These are phyloP conservation scores for Phycomyces nitens DNA, from an alignment of 192 early-diverging fungal genomes.

Conservation along the genomic window DNA sequence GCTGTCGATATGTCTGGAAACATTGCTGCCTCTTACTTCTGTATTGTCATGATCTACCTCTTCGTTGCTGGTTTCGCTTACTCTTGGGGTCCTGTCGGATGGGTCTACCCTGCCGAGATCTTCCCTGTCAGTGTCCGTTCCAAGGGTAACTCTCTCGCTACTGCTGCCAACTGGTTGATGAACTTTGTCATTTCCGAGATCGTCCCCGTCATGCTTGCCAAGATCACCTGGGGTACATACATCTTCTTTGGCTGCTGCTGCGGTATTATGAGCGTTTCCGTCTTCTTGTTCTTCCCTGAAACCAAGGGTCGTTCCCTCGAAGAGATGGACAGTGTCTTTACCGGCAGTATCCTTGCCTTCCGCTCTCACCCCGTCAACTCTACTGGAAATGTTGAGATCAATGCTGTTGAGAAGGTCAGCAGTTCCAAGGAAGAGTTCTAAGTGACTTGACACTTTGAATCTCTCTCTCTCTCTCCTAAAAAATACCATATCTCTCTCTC, in stretches of 20 bases:
- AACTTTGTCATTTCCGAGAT: conserved; percentile 75
- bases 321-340: conserved; percentile 83
- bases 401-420: too few species aligned
- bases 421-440: too few species aligned
- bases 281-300: conserved; percentile 75
- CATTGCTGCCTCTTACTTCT: conserved; percentile 20
- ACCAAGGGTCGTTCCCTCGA: conserved; percentile 83
- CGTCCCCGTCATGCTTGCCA: conserved; percentile 65
- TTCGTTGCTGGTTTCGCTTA: conserved; percentile 67
- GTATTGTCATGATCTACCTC: conserved; percentile 55
- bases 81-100: conserved; percentile 89
- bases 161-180: conserved; percentile 84
- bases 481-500: too few species aligned
- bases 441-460: too few species aligned
- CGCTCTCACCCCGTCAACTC: not conserved
- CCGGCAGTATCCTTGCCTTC: conserved; percentile 16
- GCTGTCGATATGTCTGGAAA: conserved; percentile 24
- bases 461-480: too few species aligned
- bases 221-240: conserved; percentile 64
- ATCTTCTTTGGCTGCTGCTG: conserved; percentile 70
- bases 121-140: conserved; percentile 83
- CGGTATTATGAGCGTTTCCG: conserved; percentile 46
- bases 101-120: conserved; percentile 91
- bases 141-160: conserved; percentile 80
- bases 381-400: too few species aligned